Evolutionary conservation across 2,329 filamentous ascomycete genomes (phyloP).

Genomic region (Mycogone perniciosa): DNA sequence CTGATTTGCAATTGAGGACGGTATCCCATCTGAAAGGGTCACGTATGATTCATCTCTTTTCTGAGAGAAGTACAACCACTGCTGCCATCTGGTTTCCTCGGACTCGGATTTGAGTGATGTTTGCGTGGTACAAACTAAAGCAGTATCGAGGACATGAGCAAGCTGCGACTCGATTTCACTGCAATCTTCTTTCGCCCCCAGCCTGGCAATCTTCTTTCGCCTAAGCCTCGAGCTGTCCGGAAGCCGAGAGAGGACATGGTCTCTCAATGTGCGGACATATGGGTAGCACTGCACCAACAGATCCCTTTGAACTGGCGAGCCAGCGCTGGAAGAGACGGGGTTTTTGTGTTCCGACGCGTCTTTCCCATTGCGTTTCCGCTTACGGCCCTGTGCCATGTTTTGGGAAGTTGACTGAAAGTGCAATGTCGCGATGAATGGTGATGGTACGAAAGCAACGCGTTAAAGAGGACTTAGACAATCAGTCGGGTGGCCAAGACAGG

Average conservation of each 20-base stretch:
- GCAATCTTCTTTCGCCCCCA: conserved; percentile 30
- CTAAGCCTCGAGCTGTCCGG: conserved; percentile 59
- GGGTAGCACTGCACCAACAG: conserved; percentile 65
- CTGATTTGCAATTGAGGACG: conserved; percentile 12
- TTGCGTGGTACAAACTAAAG: conserved; percentile 52
- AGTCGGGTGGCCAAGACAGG: not conserved
- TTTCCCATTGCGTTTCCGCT: conserved; percentile 21
- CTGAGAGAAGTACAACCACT: conserved; percentile 58
- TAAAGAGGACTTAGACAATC: no score
- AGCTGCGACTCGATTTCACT: conserved; percentile 38
- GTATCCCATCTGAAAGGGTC: conserved; percentile 42
- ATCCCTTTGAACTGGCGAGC: conserved; percentile 42
- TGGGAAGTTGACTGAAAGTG: not conserved
- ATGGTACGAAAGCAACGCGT: no score
- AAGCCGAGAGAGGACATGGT: conserved; percentile 61
- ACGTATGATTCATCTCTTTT: conserved; percentile 51
- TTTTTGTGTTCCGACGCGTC: conserved; percentile 19
- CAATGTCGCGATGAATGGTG: not conserved
- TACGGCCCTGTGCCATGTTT: conserved; percentile 22
- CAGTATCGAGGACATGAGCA: conserved; percentile 58
- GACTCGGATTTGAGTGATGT: not conserved
- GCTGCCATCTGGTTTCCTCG: conserved; percentile 41
- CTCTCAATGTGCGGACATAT: conserved; percentile 58
- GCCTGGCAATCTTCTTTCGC: conserved; percentile 47
- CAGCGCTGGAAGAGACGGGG: not conserved